A percentile compares a stretch with the other conserved stretches of the same genome.
These are phyloP conservation scores for Austroboletus eburneus DNA, from an alignment of 768 basidiomycete genomes.

Conservation along the genomic window DNA sequence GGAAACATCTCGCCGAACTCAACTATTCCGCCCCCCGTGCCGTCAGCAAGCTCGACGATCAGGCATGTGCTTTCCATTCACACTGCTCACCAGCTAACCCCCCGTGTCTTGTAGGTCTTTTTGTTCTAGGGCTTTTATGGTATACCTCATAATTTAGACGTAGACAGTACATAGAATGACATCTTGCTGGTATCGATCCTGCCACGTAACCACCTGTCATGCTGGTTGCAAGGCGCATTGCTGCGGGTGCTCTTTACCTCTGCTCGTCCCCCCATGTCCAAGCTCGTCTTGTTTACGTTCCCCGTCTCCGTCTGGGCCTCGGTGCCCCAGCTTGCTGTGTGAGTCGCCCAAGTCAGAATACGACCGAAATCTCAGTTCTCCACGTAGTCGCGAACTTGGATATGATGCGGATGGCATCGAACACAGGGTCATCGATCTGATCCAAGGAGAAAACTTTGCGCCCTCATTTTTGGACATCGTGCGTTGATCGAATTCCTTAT, in stretches of 20 bases:
- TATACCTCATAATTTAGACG: conserved; percentile 4
- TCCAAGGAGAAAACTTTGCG: conserved; percentile 45
- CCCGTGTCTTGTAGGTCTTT: conserved; percentile 32
- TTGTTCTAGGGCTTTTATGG: conserved; percentile 29
- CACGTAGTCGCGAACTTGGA: conserved; percentile 40
- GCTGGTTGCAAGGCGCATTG: too few species aligned
- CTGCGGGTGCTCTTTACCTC: too few species aligned
- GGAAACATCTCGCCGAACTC: conserved; percentile 86
- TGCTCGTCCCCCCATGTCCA: conserved; percentile 10
- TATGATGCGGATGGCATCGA: conserved; percentile 36
- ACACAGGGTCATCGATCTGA: conserved; percentile 36
- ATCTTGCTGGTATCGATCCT: too few species aligned
- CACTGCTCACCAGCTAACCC: conserved; percentile 11
- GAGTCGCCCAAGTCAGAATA: conserved; percentile 4
- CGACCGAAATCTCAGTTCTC: neutral
- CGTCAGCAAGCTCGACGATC: conserved; percentile 89
- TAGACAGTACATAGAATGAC: neutral
- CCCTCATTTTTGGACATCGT: conserved; percentile 44
- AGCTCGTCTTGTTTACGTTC: conserved; percentile 36
- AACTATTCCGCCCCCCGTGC: conserved; percentile 84
- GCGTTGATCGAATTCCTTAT: conserved; percentile 1
- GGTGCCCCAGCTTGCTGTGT: conserved; percentile 41
- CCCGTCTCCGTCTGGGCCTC: conserved; percentile 38
- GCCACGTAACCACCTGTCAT: too few species aligned
- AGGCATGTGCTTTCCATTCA: conserved; percentile 41